Base-by-base conservation (phyloP, 2,329 filamentous ascomycete species). In the Pseudocercospora musae region DNA sequence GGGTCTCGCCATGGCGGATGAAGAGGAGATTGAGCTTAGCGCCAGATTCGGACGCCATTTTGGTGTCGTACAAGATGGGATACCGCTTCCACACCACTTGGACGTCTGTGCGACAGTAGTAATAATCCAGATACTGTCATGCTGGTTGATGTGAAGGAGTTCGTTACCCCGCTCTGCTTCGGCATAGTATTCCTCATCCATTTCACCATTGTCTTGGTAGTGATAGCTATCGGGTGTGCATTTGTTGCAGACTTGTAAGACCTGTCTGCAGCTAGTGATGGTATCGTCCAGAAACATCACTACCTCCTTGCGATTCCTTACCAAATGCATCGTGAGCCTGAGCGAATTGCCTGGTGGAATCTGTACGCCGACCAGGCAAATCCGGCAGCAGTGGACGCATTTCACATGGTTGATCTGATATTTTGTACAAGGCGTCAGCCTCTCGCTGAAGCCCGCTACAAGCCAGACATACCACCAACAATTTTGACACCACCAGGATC, bases 401-500 rank as follows among this genome's bases (percentile, higher is more conserved):
- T 13, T 49, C 23, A n/a, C n/a, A 6, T 49, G 10, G 20, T 1
- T 13, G 20, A 13, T 25, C 44, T 49, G 44, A 25, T 49, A 6
- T 21, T 18, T 49, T 10, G 20, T 15, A 4, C 15, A 15, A 6
- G 3, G 23, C 18, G 11, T 29, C n/a, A 33, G 27, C 15, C 31
- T 54, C 21, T 54, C 29, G 15, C 31, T 23, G 15, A 54, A 29
- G 21, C 31, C 29, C 7, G 8, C 29, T 54, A 54, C 18, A 29
- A 37, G 20, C 62, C 62, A 20, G 60, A 46, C 27, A 64, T 33
- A 2, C 49, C 66, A 9, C 87, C 88, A 53, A 91, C 80, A 61
- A 92, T 90, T 70, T 88, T 87, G 62, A 93, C 75, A 56, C 83
- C 83, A 0, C 88, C 88, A 37, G 85, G 76, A 71, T 93, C 90